Percentiles rank a stretch among this genome's conserved stretches.
These are phyloP conservation scores for Orbilia brochopaga DNA, from an alignment of 2,329 filamentous ascomycete species.

Conservation along the genomic window DNA sequence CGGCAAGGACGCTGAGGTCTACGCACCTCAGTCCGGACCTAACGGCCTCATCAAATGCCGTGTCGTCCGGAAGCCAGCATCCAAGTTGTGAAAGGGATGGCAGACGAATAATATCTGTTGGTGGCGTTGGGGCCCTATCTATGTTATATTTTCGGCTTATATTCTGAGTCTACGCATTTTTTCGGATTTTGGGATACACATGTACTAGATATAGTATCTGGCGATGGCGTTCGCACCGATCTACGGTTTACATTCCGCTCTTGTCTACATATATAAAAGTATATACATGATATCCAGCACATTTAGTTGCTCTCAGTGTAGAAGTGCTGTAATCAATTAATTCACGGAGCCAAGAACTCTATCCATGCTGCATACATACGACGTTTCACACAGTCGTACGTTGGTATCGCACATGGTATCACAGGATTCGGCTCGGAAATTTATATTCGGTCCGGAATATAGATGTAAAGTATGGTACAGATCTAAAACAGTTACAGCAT, in stretches of 20 bases:
- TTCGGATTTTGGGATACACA: neutral
- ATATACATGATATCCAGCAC: neutral
- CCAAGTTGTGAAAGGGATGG: conserved; percentile 58
- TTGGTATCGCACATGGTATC: neutral
- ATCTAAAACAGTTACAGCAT: too few relatives aligned
- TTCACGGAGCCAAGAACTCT: too few relatives aligned
- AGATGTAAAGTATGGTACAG: too few relatives aligned
- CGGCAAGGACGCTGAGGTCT: conserved; percentile 92
- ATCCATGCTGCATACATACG: too few relatives aligned
- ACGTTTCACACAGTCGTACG: too few relatives aligned
- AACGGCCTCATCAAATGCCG: conserved; percentile 97
- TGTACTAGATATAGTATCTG: conserved; percentile 11
- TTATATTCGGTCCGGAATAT: neutral
- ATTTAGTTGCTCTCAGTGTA: too few relatives aligned
- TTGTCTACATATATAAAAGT: neutral
- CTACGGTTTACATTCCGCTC: neutral
- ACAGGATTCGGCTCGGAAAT: neutral
- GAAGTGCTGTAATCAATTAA: too few relatives aligned
- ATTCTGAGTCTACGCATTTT: neutral
- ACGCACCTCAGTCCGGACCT: conserved; percentile 87
- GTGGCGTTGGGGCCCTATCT: neutral
- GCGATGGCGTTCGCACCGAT: conserved; percentile 20
- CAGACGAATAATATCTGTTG: neutral
- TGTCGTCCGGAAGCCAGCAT: conserved; percentile 67
- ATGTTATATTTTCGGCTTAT: neutral